These are phyloP conservation scores for Akanthomyces muscarius DNA, from an alignment of 2,329 filamentous ascomycete genomes.

Conservation along the genomic window DNA sequence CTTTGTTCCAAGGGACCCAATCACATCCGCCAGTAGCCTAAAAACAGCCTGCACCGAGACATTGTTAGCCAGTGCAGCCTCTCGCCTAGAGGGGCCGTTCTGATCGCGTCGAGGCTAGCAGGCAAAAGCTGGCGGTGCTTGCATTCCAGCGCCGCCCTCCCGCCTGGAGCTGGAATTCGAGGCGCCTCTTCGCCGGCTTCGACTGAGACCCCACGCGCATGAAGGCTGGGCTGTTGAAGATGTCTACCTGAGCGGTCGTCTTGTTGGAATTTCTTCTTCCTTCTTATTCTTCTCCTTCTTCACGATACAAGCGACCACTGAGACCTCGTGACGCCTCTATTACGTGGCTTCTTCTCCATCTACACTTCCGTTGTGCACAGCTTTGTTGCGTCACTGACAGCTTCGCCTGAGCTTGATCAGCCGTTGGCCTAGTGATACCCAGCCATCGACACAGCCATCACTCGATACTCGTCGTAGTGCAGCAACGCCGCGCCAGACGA, in stretches of 20 bases:
- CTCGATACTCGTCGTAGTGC: background rate
- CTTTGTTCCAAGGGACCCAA: slow-evolving; percentile 6
- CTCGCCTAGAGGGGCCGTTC: background rate
- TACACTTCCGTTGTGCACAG: background rate
- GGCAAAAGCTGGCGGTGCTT: background rate
- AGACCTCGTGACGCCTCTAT: background rate
- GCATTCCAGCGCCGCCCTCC: slow-evolving; percentile 15
- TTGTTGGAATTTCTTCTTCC: background rate
- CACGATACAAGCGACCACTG: background rate
- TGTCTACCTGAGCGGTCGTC: background rate
- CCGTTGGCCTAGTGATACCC: slow-evolving; percentile 4
- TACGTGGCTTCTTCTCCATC: background rate
- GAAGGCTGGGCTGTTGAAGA: background rate
- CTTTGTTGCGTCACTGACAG: background rate
- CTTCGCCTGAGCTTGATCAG: background rate
- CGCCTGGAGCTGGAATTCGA: slow-evolving; percentile 15
- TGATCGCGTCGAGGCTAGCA: slow-evolving; percentile 1
- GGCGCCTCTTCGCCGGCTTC: background rate
- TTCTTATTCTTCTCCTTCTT: background rate
- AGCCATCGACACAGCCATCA: background rate
- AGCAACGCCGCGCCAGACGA: background rate
- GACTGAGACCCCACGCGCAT: background rate
- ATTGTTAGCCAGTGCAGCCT: background rate
- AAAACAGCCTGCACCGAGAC: background rate
- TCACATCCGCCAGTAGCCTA: background rate